A percentile compares a stretch with the other conserved stretches of the same genome.
Conservation (phyloP, 768 basidiomycete species). For the Serendipita vermifera region DNA sequence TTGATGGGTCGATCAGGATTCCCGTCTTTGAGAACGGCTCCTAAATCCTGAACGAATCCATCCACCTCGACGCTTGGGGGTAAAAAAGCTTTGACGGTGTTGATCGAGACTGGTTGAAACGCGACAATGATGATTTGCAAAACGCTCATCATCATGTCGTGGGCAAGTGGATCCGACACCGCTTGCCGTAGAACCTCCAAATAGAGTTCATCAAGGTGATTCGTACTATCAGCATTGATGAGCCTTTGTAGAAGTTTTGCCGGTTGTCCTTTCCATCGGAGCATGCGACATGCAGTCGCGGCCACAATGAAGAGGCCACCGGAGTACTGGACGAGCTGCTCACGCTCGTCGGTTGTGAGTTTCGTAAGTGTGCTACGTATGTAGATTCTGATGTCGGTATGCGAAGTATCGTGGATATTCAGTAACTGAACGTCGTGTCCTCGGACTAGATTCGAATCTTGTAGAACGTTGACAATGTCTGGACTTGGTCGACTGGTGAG, state of each 20-base stretch:
- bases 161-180: background rate
- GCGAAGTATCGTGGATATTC: background rate
- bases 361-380: background rate
- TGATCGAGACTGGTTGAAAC: background rate
- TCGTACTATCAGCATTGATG: background rate
- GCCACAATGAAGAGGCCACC: background rate
- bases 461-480: background rate
- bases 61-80: background rate
- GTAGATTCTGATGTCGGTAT: background rate
- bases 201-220: background rate
- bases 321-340: background rate
- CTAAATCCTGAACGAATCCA: background rate
- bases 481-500: background rate
- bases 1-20: slow-evolving; percentile 5
- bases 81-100: background rate
- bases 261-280: background rate
- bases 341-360: background rate
- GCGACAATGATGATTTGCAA: background rate
- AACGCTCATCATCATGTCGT: background rate
- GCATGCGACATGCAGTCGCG: background rate
- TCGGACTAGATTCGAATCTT: background rate
- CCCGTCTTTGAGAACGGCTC: background rate
- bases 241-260: background rate
- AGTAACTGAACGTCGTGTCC: background rate
- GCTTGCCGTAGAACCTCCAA: background rate